Base-by-base conservation (phyloP, 441 rosid species). In the Populus hybrid region DNA sequence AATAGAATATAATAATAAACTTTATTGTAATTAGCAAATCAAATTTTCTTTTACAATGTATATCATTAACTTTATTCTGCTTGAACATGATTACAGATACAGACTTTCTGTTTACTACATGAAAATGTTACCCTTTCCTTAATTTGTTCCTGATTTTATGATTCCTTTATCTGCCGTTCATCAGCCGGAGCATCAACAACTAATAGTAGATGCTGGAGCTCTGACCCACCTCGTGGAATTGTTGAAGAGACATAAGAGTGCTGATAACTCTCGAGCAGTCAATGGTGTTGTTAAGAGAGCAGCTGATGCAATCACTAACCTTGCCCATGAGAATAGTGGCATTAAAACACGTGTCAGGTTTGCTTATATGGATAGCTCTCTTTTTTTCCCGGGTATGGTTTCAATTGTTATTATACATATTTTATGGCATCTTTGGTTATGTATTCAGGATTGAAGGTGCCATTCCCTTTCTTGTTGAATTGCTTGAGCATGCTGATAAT, bases 101-200 rank as follows among this genome's bases (percentile, higher is more conserved):
- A 56, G 3, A 20, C 23, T 23, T 33, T 40, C 9, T 28, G 16
- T 42, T 14, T 42, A 24, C 31, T 28, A 8, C 24, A 45, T 71
- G 50, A 20, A 36, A 26, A 61, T 4, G 14, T 7, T 40, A 64
- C 0, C 9, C 61, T 38, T 61, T 59, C 8, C 18, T 63, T 11
- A n/a, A 26, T 56, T 74, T 7, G 31, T 82, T 56, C 45, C 50
- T 65, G 10, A 76, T 33, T 64, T 40, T 18, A 20, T 74, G 66
- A n/a, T 64, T n/a, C 18, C 14, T 64, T 14, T 77, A 23, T 50
- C 45, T 56, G 33, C 56, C 75, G 23, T 29, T 76, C 26, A 77
- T 88, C 90, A 94, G 99, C 97, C 99, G 45, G 98, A 94, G 88
- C 88, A 91, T 88, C 98, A 95, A 86, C 94, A 94, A 72, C 88